Percentiles rank a stretch among this genome's conserved stretches.
Conservation (phyloP, 495 filamentous ascomycete species). For the Penicillium ochrochloron region DNA sequence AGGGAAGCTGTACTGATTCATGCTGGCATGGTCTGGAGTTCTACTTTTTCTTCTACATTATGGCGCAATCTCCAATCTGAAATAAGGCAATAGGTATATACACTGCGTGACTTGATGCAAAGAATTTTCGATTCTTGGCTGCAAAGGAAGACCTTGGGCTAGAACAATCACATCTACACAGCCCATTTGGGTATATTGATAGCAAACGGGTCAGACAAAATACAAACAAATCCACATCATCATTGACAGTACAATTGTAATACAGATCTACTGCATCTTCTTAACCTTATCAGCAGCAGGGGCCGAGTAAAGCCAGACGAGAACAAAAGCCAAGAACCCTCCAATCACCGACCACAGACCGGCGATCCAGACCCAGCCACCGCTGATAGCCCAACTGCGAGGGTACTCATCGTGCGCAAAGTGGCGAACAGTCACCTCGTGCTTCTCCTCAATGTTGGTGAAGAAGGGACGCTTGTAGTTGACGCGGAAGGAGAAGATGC, state of each 20-base stretch:
- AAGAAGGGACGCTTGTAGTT: constrained; percentile 96
- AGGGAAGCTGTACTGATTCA: constrained; percentile 18
- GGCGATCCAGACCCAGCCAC: constrained; percentile 93
- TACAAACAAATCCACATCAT: constrained; percentile 26
- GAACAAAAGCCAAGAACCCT: constrained; percentile 85
- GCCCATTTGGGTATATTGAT: constrained; percentile 6
- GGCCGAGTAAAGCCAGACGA: constrained; percentile 86
- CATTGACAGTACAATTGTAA: constrained; percentile 25
- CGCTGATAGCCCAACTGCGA: constrained; percentile 85
- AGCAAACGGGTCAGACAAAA: constrained; percentile 1
- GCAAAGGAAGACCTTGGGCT: background rate
- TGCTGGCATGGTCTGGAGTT: constrained; percentile 41
- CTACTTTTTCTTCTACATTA: constrained; percentile 15
- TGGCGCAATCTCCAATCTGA: constrained; percentile 18
- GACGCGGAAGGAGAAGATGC: constrained; percentile 94
- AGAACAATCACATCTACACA: background rate
- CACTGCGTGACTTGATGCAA: background rate
- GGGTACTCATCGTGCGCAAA: constrained; percentile 97
- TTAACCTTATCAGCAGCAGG: constrained; percentile 58
- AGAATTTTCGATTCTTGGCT: background rate
- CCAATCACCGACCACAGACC: constrained; percentile 82
- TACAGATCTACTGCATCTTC: constrained; percentile 69
- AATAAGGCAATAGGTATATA: constrained; percentile 8
- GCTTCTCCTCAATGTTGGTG: constrained; percentile 90
- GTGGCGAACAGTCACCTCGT: constrained; percentile 90